Evolutionary conservation across 495 filamentous ascomycete genomes (phyloP), one percentile per base, ranked within the genome.

Genomic region (Xylaria nigripes): DNA sequence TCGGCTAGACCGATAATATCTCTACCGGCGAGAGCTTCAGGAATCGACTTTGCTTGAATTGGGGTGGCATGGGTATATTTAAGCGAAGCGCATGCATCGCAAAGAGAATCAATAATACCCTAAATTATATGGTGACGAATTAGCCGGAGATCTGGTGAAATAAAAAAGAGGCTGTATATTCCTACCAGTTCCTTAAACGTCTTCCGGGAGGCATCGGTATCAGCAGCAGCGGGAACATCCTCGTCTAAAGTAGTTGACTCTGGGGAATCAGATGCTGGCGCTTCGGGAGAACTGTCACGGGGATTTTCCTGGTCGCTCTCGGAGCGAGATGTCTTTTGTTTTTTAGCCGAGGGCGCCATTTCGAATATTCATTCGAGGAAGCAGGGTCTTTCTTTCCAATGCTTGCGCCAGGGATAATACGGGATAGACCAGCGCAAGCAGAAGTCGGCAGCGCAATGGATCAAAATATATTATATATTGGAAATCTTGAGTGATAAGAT

Each of bases 1-100:
- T 98, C 91, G 25, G 93, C 91, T 21, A 96, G 77, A 30, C 90
- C 93, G 58, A 98, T 95, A 24, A 97, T 72, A 70, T 96, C 93
- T 57, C 89, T 79, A 22, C 85, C 85, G 57, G 85, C 71, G 9
- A 97, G 76, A 36, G 92, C 91, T 15, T 89, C 68, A 0, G 93
- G 93, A 57, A 94, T 91, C 1, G 86, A 73, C 65, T 89, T 72
- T 15, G 67, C 71, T 68, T 94, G 89, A 49, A 94, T 91, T 0
- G 87, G 81, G 0, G 89, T 93, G 0, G 93, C 90, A 8, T 78
- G 68, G 61, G 88, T 94, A 76, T 86, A 98, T 50, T 87, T 86
- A 32, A 96, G 75, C 2, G 77, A 75, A 9, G 73, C 74, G 64
- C 93, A 98, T 3, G 92, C 89, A 53, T 96, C 90, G 63, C 87